Evolutionary conservation across 805 yeast genomes (phyloP).

Genomic region (Metschnikowia anglica): DNA sequence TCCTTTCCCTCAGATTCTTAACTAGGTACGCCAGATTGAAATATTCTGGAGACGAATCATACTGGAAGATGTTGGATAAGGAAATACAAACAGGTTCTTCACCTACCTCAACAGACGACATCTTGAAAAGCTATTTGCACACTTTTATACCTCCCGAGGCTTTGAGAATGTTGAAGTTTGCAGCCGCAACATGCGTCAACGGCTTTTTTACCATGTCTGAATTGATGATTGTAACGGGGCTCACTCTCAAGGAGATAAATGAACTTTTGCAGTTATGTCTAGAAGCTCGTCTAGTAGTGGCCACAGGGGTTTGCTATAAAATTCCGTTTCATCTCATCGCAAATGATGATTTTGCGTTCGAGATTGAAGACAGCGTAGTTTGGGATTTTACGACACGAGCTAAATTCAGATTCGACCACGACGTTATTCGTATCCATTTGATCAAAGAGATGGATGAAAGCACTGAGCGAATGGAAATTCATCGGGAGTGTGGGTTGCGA

Average conservation of each 20-base stretch:
- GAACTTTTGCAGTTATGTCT: constrained; percentile 34
- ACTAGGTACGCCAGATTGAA: constrained; percentile 13
- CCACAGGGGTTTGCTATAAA: constrained; percentile 45
- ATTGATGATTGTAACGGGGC: constrained; percentile 37
- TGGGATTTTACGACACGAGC: constrained; percentile 37
- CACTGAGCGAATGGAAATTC: constrained; percentile 31
- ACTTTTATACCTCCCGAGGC: constrained; percentile 22
- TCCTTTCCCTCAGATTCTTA: constrained; percentile 17
- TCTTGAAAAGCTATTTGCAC: constrained; percentile 23
- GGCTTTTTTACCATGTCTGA: constrained; percentile 38
- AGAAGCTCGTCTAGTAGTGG: constrained; percentile 33
- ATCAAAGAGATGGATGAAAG: constrained; percentile 25
- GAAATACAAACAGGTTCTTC: not conserved
- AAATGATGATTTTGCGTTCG: constrained; percentile 27
- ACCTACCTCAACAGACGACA: constrained; percentile 2
- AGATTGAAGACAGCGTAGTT: constrained; percentile 29
- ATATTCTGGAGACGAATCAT: not conserved
- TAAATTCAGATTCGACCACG: constrained; percentile 43
- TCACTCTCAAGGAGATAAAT: constrained; percentile 32
- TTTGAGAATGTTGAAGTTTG: constrained; percentile 33
- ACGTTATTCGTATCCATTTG: constrained; percentile 34
- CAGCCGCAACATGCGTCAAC: constrained; percentile 42
- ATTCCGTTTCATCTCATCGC: constrained; percentile 44
- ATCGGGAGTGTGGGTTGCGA: constrained; percentile 45
- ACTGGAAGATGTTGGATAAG: constrained; percentile 6